Conservation (phyloP, 371 early-diverging fungal genomes). For the Rhizopus sp. region DNA sequence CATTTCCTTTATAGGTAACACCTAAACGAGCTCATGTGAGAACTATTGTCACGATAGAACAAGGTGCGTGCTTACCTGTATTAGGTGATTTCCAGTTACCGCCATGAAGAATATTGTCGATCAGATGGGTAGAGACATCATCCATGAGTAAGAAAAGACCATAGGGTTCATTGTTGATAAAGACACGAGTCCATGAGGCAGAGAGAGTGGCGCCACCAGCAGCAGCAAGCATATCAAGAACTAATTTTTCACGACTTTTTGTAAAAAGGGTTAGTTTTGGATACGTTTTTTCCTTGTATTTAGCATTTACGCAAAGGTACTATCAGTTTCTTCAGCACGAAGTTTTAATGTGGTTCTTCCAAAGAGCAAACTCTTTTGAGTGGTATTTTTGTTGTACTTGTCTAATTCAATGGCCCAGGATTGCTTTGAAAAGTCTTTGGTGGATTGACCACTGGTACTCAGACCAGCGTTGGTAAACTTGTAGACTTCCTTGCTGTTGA, state of each 20-base stretch:
- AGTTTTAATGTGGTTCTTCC: constrained; percentile 54
- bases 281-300: neutral
- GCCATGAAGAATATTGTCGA: constrained; percentile 44
- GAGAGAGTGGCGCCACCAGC: constrained; percentile 57
- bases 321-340: constrained; percentile 56
- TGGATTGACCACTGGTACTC: constrained; percentile 56
- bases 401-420: constrained; percentile 56
- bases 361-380: constrained; percentile 31
- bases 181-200: constrained; percentile 52
- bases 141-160: constrained; percentile 61
- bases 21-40: constrained; percentile 23
- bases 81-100: constrained; percentile 29
- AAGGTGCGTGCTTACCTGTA: constrained; percentile 23
- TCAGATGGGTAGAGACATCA: constrained; percentile 50
- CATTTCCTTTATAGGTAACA: constrained; percentile 46
- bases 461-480: constrained; percentile 45
- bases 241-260: constrained; percentile 50
- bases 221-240: constrained; percentile 52
- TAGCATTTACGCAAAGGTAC: constrained; percentile 42
- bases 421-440: constrained; percentile 58
- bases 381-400: constrained; percentile 36
- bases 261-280: neutral
- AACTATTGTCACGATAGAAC: neutral
- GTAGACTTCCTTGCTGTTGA: constrained; percentile 45
- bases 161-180: constrained; percentile 50